Conservation (phyloP, 441 rosid genomes). For the Brassica balearica region DNA sequence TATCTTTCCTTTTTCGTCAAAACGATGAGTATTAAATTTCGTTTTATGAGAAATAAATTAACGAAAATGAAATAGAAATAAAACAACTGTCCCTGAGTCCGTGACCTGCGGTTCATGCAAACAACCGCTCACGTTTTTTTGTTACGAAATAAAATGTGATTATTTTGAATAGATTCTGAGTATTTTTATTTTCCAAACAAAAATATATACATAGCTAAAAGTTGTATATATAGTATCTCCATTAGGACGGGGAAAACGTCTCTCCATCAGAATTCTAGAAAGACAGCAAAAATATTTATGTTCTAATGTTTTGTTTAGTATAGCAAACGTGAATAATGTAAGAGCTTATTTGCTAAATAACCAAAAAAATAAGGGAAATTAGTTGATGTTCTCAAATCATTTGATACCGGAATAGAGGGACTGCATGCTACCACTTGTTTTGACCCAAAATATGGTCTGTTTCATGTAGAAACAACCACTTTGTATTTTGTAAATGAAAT, state of each 20-base stretch:
- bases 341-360: no score
- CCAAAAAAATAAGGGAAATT: not conserved
- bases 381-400: slow-evolving; percentile 4
- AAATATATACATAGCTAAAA: not conserved
- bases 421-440: slow-evolving; percentile 9
- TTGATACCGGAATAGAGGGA: not conserved
- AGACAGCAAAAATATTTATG: not conserved
- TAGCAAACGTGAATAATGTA: slow-evolving; percentile 2
- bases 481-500: slow-evolving; percentile 9
- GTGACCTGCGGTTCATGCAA: slow-evolving; percentile 10
- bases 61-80: no score
- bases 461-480: slow-evolving; percentile 5
- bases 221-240: no score
- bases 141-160: not conserved
- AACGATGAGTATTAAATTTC: not conserved
- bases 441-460: slow-evolving; percentile 16
- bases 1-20: no score
- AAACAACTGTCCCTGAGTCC: no score
- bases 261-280: not conserved
- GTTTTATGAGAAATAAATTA: not conserved
- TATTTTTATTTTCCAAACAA: not conserved
- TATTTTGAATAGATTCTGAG: slow-evolving; percentile 14
- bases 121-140: slow-evolving; percentile 28
- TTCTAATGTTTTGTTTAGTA: not conserved
- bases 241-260: not conserved